These are phyloP conservation scores for Podospora pseudocomata DNA, from an alignment of 495 filamentous ascomycete genomes.

Conservation along the genomic window DNA sequence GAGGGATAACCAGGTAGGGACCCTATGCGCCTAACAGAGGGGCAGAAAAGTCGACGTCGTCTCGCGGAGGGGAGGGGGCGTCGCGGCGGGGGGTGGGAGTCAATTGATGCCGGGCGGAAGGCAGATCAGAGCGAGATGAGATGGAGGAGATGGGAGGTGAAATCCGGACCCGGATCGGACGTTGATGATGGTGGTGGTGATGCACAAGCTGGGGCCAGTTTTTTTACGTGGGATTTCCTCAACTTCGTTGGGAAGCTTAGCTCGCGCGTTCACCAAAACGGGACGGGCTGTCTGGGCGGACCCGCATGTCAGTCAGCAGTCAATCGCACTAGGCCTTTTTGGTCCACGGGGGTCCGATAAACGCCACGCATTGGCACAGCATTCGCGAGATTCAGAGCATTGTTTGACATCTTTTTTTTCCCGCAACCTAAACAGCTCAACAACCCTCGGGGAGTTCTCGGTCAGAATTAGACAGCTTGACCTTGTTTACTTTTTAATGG, in stretches of 20 bases:
- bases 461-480: neutral
- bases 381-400: neutral
- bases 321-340: neutral
- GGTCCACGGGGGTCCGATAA: neutral
- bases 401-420: neutral
- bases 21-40: constrained; percentile 22
- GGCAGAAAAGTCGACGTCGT: constrained; percentile 1
- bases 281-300: constrained; percentile 21
- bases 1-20: constrained; percentile 22
- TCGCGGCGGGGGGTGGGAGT: neutral
- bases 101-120: constrained; percentile 26
- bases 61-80: neutral
- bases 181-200: constrained; percentile 19
- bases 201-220: constrained; percentile 23
- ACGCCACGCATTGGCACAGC: constrained; percentile 1
- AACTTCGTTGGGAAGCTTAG: constrained; percentile 32
- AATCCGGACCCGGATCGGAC: constrained; percentile 25
- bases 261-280: constrained; percentile 27
- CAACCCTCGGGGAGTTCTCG: neutral
- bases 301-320: constrained; percentile 12
- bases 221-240: constrained; percentile 31
- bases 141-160: constrained; percentile 12
- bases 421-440: neutral
- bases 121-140: neutral
- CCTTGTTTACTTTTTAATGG: neutral